These are phyloP conservation scores for Tulasnella sp. DNA, from an alignment of 768 basidiomycete species.

Conservation along the genomic window DNA sequence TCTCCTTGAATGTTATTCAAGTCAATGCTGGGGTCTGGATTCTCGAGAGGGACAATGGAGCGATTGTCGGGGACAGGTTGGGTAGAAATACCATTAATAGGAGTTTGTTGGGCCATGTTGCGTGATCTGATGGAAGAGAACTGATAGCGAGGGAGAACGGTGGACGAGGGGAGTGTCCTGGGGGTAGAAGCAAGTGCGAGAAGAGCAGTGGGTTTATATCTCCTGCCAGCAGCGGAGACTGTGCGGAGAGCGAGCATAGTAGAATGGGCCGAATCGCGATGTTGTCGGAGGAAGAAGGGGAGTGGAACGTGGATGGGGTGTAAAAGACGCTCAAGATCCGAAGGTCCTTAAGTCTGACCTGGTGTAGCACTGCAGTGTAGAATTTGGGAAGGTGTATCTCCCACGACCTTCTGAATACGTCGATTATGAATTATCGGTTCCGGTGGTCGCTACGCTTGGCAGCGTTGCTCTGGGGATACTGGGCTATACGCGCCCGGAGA, in stretches of 20 bases:
- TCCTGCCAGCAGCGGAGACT: not conserved
- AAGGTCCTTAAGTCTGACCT: too few relatives aligned
- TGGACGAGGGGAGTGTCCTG: not conserved
- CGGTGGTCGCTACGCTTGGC: not conserved
- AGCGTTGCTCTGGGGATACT: not conserved
- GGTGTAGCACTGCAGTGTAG: too few relatives aligned
- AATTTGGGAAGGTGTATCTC: too few relatives aligned
- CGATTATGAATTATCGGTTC: not conserved
- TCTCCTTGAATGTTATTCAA: slow-evolving; percentile 11
- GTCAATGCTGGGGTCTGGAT: not conserved
- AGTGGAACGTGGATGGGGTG: not conserved
- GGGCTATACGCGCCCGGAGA: not conserved
- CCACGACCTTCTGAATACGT: too few relatives aligned
- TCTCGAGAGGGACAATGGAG: not conserved
- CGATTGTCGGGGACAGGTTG: slow-evolving; percentile 2
- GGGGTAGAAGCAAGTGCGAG: not conserved
- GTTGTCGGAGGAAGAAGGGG: not conserved
- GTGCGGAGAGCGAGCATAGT: not conserved
- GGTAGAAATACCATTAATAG: not conserved
- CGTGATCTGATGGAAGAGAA: not conserved
- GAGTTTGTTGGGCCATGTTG: not conserved
- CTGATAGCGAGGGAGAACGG: not conserved
- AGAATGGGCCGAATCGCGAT: too few relatives aligned
- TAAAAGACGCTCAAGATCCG: too few relatives aligned
- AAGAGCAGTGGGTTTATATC: not conserved